Conservation (phyloP, 2,329 filamentous ascomycete genomes). For the Sporothrix dimorphospora region DNA sequence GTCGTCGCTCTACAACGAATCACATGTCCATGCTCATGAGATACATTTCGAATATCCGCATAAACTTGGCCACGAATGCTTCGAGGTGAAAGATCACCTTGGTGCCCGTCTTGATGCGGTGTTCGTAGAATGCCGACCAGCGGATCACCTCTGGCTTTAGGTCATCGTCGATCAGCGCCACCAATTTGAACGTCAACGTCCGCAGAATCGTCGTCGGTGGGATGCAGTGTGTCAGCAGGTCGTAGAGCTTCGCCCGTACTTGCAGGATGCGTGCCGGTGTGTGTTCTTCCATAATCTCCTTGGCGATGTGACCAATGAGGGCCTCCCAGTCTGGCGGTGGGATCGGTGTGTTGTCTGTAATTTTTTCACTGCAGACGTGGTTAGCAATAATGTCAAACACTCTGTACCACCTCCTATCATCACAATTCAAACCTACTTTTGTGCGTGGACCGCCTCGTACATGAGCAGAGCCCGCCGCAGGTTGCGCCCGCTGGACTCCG, state of each 20-base stretch:
- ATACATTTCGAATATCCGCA: slow-evolving; percentile 92
- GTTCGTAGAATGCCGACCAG: slow-evolving; percentile 97
- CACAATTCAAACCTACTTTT: slow-evolving; percentile 70
- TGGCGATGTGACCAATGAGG: slow-evolving; percentile 84
- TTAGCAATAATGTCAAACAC: not conserved
- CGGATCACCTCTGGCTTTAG: slow-evolving; percentile 90
- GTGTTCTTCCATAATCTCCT: slow-evolving; percentile 90
- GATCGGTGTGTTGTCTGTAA: slow-evolving; percentile 84
- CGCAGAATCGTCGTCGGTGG: slow-evolving; percentile 92
- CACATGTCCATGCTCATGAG: slow-evolving; percentile 81
- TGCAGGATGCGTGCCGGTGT: slow-evolving; percentile 86
- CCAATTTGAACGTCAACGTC: slow-evolving; percentile 90
- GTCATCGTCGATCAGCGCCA: slow-evolving; percentile 82
- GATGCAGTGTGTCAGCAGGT: slow-evolving; percentile 95
- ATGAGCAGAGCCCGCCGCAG: slow-evolving; percentile 87
- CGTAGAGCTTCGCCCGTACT: slow-evolving; percentile 93
- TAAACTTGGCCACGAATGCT: slow-evolving; percentile 98
- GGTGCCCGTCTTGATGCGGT: slow-evolving; percentile 85
- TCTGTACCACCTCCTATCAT: not conserved
- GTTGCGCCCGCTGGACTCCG: slow-evolving; percentile 88
- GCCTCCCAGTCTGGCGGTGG: slow-evolving; percentile 97
- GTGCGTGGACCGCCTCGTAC: slow-evolving; percentile 95
- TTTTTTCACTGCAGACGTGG: slow-evolving; percentile 71
- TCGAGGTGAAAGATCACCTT: slow-evolving; percentile 99
- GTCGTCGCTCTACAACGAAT: slow-evolving; percentile 31